Conservation (phyloP, 2,329 filamentous ascomycete species). For the Aphanoascus verrucosus region DNA sequence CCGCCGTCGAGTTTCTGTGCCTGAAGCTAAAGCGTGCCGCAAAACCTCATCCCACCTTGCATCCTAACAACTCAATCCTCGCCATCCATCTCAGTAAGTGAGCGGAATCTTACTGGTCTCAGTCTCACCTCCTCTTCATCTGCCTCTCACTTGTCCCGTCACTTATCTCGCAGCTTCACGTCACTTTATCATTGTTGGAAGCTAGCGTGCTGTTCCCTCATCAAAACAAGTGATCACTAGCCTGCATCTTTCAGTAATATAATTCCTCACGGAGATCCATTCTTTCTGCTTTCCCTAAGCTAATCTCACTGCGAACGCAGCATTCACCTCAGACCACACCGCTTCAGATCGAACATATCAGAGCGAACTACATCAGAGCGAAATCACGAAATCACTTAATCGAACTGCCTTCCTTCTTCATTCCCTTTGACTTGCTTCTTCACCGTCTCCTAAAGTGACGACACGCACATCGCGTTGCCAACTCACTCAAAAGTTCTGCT, state of each 20-base stretch:
- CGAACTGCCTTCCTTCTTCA: not conserved
- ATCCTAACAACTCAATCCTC: not conserved
- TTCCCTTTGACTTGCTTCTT: not conserved
- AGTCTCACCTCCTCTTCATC: not conserved
- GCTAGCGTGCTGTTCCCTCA: not conserved
- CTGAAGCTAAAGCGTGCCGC: not conserved
- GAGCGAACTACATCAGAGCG: not conserved
- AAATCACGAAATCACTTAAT: not conserved
- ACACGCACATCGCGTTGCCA: not conserved
- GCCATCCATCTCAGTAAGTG: not conserved
- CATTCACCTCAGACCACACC: not conserved
- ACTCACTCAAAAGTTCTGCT: not conserved
- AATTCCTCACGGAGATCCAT: not conserved
- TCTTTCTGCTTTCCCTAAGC: not conserved
- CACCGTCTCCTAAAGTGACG: not conserved
- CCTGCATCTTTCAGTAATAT: not conserved
- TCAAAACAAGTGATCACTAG: not conserved
- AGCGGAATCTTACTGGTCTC: not conserved
- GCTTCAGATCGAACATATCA: slow-evolving; percentile 7
- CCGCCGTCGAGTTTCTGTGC: slow-evolving; percentile 6
- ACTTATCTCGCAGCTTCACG: slow-evolving; percentile 4
- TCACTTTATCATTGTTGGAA: not conserved
- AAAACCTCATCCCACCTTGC: slow-evolving; percentile 7
- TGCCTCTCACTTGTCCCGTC: not conserved
- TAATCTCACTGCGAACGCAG: not conserved